phyloP scores from a whole-genome alignment of 202 grass and related monocot genomes.

The Hordeum pubiflorum region DNA sequence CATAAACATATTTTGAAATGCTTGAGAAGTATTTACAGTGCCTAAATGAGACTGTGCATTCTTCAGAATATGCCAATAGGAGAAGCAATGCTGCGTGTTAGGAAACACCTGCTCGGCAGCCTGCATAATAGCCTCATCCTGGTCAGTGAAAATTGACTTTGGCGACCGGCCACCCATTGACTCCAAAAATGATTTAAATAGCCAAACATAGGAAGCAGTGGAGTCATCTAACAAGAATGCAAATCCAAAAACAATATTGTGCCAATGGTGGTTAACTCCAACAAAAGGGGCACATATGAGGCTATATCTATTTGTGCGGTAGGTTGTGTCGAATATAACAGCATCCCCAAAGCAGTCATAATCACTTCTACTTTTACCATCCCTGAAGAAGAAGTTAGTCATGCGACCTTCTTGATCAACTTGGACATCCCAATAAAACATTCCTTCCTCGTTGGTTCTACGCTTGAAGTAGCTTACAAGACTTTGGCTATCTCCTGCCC shows the following conservation, averaged over 20 bases:
- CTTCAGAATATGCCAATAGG: conserved; percentile 74
- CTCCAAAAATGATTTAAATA: conserved; percentile 66
- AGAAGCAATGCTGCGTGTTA: conserved; percentile 65
- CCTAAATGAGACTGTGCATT: conserved; percentile 64
- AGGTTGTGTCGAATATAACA: conserved; percentile 69
- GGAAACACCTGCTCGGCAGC: conserved; percentile 63
- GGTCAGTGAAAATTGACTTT: conserved; percentile 74
- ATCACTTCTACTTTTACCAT: conserved; percentile 70
- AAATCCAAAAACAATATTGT: conserved; percentile 67
- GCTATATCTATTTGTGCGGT: conserved; percentile 65
- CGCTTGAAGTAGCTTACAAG: conserved; percentile 63
- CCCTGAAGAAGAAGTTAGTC: conserved; percentile 80
- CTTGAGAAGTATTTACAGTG: conserved; percentile 54
- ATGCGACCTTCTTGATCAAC: conserved; percentile 75
- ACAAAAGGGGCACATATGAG: conserved; percentile 70
- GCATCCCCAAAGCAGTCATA: conserved; percentile 85
- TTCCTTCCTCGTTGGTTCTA: conserved; percentile 65
- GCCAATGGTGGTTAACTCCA: conserved; percentile 78
- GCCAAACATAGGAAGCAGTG: conserved; percentile 57
- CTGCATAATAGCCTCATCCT: conserved; percentile 56
- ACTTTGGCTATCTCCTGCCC: conserved; percentile 58
- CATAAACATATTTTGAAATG: conserved; percentile 62
- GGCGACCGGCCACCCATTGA: conserved; percentile 66
- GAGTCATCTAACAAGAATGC: conserved; percentile 74
- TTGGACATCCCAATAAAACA: conserved; percentile 76